Evolutionary conservation across 768 basidiomycete genomes (phyloP).

Genomic region (Gloeophyllum trabeum): DNA sequence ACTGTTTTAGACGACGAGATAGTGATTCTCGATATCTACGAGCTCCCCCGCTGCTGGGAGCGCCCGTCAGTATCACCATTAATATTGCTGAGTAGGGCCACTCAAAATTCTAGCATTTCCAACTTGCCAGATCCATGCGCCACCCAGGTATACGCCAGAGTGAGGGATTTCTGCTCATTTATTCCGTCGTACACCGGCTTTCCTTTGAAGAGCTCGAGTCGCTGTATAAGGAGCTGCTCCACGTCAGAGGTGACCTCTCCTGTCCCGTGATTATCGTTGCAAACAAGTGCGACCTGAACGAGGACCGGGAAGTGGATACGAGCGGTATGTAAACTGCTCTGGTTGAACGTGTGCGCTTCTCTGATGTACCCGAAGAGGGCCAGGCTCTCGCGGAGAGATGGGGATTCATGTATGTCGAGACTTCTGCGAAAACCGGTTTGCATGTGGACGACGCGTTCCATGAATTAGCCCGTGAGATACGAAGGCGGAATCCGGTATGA

Average conservation of each 20-base stretch:
- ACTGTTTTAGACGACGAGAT: conserved; percentile 98
- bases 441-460: conserved; percentile 96
- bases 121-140: conserved; percentile 73
- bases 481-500: conserved; percentile 83
- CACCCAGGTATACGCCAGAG: conserved; percentile 99
- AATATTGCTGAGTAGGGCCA: no score
- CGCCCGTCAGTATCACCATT: conserved; percentile 61
- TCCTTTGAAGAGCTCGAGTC: conserved; percentile 96
- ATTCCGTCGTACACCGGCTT: conserved; percentile 92
- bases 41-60: conserved; percentile 97
- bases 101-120: neutral
- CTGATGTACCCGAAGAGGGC: conserved; percentile 66
- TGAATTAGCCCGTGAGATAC: conserved; percentile 86
- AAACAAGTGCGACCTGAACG: conserved; percentile 96
- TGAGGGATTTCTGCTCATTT: conserved; percentile 95
- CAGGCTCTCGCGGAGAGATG: conserved; percentile 93
- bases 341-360: no score
- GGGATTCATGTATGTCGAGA: conserved; percentile 90
- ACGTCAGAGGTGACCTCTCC: conserved; percentile 92
- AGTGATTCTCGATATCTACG: conserved; percentile 91
- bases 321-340: conserved; percentile 61
- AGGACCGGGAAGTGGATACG: conserved; percentile 91
- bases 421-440: conserved; percentile 91
- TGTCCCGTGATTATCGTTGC: conserved; percentile 96
- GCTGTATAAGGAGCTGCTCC: conserved; percentile 92